Base-by-base conservation (phyloP, 495 filamentous ascomycete genomes). In the Neurospora intermedia region DNA sequence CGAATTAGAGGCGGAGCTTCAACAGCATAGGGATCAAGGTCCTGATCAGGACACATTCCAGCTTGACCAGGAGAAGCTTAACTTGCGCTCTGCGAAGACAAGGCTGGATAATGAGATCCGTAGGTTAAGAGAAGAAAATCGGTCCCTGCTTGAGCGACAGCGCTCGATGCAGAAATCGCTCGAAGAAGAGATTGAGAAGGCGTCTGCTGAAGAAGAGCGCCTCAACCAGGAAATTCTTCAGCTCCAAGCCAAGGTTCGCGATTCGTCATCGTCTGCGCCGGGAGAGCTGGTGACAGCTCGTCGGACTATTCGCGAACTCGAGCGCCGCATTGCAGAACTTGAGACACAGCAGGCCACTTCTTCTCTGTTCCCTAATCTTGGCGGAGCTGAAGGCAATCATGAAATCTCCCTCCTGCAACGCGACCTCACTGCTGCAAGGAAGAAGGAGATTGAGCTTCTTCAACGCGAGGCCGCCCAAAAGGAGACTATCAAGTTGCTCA, bases 401-500 rank as follows among this genome's bases (percentile, higher is more conserved):
- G 89, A 92, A 72, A 76, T 91, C 3, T 89, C 85, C 3, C 71
- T 87, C 1, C 80, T 91, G 42, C 89, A 88, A 6, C 86, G 85
- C 27, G 88, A 88, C 73, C 82, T 93, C 18, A 87, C 89, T 1
- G 86, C 88, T 70, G 87, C 89, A 42, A 86, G 89, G 13, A 87
- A 87, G 73, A 90, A 89, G 41, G 90, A 93, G 73, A 85, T 85
- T 62, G 85, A 88, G 39, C 82, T 88, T 74, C 80, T 90, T 10
- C 86, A 91, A 77, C 88, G 89, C 11, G 91, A 93, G 75, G 83
- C 85, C 20, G 79, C 87, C 16, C 88, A 89, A 46, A 91, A 89
- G 73, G 86, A 87, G n/a, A 74, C 76, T 43, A 77, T 85, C 73
- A 85, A 86, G 43, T 74, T 80, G 15, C 78, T 88, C 45, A 86